Evolutionary conservation across 768 basidiomycete species (phyloP).

Genomic region (Tricholoma terreum): DNA sequence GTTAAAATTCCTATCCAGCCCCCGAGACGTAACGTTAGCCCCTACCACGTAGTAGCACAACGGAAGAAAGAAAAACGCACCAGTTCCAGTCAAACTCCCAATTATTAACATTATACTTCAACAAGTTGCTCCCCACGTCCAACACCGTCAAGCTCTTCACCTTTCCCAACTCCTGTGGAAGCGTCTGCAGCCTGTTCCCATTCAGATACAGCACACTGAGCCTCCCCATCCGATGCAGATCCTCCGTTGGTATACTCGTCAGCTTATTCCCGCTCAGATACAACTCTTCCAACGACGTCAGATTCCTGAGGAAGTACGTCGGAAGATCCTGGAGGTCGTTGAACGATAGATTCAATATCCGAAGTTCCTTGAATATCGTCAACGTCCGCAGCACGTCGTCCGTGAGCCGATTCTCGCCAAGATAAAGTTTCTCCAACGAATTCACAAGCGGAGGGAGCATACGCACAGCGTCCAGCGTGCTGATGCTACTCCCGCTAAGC

Average conservation of each 20-base stretch:
- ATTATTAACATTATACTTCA: slow-evolving; percentile 98
- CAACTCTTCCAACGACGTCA: slow-evolving; percentile 73
- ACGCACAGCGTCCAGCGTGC: slow-evolving; percentile 11
- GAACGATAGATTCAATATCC: slow-evolving; percentile 88
- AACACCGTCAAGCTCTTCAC: slow-evolving; percentile 74
- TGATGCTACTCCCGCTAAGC: slow-evolving; percentile 15
- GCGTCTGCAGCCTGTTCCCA: slow-evolving; percentile 88
- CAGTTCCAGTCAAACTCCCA: slow-evolving; percentile 99
- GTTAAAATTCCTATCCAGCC: slow-evolving; percentile 84
- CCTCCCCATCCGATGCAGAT: slow-evolving; percentile 66
- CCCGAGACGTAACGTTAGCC: not conserved
- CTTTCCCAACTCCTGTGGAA: slow-evolving; percentile 88
- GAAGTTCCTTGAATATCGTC: slow-evolving; percentile 72
- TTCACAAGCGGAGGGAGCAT: slow-evolving; percentile 58
- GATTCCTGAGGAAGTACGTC: slow-evolving; percentile 65
- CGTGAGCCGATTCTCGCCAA: slow-evolving; percentile 86
- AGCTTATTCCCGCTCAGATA: slow-evolving; percentile 96
- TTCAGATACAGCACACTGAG: slow-evolving; percentile 83
- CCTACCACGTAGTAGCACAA: not conserved
- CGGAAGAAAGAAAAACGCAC: slow-evolving; percentile 40
- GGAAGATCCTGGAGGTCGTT: slow-evolving; percentile 93
- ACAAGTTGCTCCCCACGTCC: slow-evolving; percentile 89
- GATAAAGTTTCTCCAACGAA: slow-evolving; percentile 74
- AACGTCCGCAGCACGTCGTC: slow-evolving; percentile 77
- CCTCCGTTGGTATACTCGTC: slow-evolving; percentile 85